These are phyloP conservation scores for Phytophthora tentaculata DNA, from an alignment of 352 stramenopile species.

Conservation along the genomic window DNA sequence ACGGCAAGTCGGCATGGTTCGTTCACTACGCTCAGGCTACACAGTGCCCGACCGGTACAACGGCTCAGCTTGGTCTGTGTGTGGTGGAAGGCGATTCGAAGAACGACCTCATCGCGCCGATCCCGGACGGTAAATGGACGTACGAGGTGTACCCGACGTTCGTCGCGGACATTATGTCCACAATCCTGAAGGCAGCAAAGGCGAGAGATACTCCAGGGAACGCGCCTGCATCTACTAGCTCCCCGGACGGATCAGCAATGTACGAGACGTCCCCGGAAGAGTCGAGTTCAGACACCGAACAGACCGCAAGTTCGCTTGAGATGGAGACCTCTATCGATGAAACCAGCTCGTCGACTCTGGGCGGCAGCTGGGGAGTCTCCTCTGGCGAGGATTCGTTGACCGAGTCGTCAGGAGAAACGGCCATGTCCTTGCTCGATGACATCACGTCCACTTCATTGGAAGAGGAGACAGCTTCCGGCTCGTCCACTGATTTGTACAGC, in stretches of 20 bases:
- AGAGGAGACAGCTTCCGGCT: slow-evolving; percentile 6
- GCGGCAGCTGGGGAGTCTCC: slow-evolving; percentile 13
- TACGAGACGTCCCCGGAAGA: slow-evolving; percentile 16
- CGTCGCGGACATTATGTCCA: slow-evolving; percentile 53
- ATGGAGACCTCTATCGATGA: background rate
- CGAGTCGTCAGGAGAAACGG: slow-evolving; percentile 11
- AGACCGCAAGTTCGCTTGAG: slow-evolving; percentile 11
- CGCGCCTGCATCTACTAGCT: background rate
- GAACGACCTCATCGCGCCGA: slow-evolving; percentile 64
- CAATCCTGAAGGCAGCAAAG: slow-evolving; percentile 47
- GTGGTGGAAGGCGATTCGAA: slow-evolving; percentile 53
- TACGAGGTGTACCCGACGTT: slow-evolving; percentile 63
- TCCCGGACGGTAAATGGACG: slow-evolving; percentile 56
- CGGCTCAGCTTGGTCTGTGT: slow-evolving; percentile 51
- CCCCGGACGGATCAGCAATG: background rate
- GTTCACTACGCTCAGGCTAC: slow-evolving; percentile 50
- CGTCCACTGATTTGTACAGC: slow-evolving; percentile 1
- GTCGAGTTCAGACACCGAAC: slow-evolving; percentile 16
- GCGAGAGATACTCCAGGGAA: slow-evolving; percentile 25
- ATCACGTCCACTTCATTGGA: background rate
- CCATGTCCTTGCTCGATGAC: slow-evolving; percentile 8
- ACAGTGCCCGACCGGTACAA: slow-evolving; percentile 55
- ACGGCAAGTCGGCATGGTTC: slow-evolving; percentile 63
- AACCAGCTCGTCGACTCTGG: slow-evolving; percentile 5
- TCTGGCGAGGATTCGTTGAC: slow-evolving; percentile 14